A percentile compares a stretch with the other conserved stretches of the same genome.
Evolutionary conservation across 2,329 filamentous ascomycete genomes (phyloP).

Genomic region (Exophiala dermatitidis): DNA sequence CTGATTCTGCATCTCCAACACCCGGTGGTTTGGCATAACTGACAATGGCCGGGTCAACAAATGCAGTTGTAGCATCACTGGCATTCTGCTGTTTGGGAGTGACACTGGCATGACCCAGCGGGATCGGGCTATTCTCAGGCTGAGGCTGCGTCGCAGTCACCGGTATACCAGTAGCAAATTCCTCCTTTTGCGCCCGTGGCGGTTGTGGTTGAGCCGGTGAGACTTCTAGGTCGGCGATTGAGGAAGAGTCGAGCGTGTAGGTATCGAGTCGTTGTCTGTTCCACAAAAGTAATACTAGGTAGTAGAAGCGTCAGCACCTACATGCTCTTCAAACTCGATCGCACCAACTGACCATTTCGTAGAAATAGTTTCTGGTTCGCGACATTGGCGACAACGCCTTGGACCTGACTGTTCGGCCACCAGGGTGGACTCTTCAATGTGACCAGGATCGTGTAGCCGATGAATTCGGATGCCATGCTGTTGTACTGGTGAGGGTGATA

Average conservation of each 20-base stretch:
- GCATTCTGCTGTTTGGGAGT: slow-evolving; percentile 16
- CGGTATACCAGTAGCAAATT: slow-evolving; percentile 12
- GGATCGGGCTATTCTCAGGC: slow-evolving; percentile 1
- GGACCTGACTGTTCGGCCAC: slow-evolving; percentile 49
- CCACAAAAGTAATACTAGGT: slow-evolving; percentile 41
- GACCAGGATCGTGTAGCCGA: slow-evolving; percentile 69
- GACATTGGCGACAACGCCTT: slow-evolving; percentile 64
- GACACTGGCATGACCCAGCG: slow-evolving; percentile 1
- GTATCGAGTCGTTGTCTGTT: slow-evolving; percentile 47
- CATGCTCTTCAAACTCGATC: too few species aligned
- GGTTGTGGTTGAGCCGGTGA: slow-evolving; percentile 31
- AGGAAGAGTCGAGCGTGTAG: slow-evolving; percentile 51
- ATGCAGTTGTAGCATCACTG: slow-evolving; percentile 32
- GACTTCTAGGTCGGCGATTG: slow-evolving; percentile 55
- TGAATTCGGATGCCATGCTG: slow-evolving; percentile 61
- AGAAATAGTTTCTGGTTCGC: slow-evolving; percentile 63
- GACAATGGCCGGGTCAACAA: slow-evolving; percentile 77
- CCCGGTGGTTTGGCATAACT: slow-evolving; percentile 48
- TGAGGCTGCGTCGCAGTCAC: not conserved
- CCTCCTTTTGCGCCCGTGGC: slow-evolving; percentile 16
- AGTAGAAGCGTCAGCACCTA: slow-evolving; percentile 29
- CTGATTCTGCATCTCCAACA: slow-evolving; percentile 6
- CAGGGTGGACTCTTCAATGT: slow-evolving; percentile 57
- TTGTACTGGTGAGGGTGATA: not conserved
- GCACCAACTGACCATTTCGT: slow-evolving; percentile 61